Percentiles rank a stretch among this genome's conserved stretches.
These are phyloP conservation scores for Scedosporium boydii DNA, from an alignment of 2,329 filamentous ascomycete genomes.

Conservation along the genomic window DNA sequence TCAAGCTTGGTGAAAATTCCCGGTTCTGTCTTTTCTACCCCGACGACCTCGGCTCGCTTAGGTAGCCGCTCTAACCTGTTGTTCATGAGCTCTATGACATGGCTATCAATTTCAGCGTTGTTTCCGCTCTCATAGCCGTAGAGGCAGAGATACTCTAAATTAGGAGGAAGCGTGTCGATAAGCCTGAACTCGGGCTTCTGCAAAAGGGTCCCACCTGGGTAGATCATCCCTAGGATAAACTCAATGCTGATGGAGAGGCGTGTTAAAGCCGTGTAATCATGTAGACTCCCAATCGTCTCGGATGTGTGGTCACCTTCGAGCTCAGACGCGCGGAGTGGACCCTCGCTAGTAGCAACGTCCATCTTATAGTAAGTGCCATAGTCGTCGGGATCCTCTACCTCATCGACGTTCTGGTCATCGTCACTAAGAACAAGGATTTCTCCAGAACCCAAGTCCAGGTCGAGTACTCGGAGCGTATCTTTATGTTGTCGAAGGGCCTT, in stretches of 20 bases:
- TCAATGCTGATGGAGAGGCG: conserved; percentile 3
- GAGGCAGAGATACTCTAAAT: conserved; percentile 9
- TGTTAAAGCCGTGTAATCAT: conserved; percentile 7
- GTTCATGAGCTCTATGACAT: conserved; percentile 7
- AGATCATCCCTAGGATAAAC: neutral
- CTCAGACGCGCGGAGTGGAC: neutral
- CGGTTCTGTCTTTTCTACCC: neutral
- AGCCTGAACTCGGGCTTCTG: neutral
- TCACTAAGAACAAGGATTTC: neutral
- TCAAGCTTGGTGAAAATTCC: neutral
- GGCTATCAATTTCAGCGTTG: neutral
- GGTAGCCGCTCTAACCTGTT: conserved; percentile 8
- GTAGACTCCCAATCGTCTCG: conserved; percentile 7
- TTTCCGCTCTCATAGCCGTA: conserved; percentile 9
- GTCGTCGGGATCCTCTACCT: too few relatives aligned
- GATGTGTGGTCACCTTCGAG: neutral
- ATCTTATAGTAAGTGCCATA: neutral
- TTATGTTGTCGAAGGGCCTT: conserved; percentile 8
- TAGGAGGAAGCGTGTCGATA: conserved; percentile 9
- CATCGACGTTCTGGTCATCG: neutral
- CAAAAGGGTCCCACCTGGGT: neutral
- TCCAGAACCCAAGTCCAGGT: conserved; percentile 8
- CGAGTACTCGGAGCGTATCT: conserved; percentile 4
- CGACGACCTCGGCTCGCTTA: conserved; percentile 1
- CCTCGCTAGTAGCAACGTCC: neutral